Conservation (phyloP, 2,329 filamentous ascomycete genomes). For the Hypoxylon rubiginosum region DNA sequence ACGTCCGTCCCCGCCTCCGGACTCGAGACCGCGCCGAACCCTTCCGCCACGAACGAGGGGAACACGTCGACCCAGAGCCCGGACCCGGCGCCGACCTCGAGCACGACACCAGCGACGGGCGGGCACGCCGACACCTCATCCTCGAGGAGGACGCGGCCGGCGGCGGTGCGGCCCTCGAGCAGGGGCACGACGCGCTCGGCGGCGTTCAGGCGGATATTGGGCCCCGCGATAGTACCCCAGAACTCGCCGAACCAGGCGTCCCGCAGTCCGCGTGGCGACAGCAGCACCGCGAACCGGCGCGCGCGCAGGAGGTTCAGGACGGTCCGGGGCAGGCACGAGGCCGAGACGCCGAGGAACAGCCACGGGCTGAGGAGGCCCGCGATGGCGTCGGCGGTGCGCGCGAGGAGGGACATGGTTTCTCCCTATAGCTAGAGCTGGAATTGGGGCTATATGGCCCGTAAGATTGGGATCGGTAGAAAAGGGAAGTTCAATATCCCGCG, state of each 20-base stretch:
- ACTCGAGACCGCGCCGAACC: too few species aligned
- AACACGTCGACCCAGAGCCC: slow-evolving; percentile 73
- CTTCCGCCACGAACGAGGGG: slow-evolving; percentile 19
- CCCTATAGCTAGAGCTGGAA: background rate
- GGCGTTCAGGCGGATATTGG: slow-evolving; percentile 60
- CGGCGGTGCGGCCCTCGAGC: slow-evolving; percentile 62
- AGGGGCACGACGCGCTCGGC: slow-evolving; percentile 65
- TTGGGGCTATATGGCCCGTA: too few species aligned
- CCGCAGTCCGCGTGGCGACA: slow-evolving; percentile 58
- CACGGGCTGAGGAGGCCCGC: slow-evolving; percentile 62
- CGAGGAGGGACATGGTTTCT: slow-evolving; percentile 24
- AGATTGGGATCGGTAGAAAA: too few species aligned
- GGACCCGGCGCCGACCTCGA: slow-evolving; percentile 73
- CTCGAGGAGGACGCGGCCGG: slow-evolving; percentile 55
- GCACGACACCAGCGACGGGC: slow-evolving; percentile 64
- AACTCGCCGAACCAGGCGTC: slow-evolving; percentile 72
- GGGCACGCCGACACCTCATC: slow-evolving; percentile 50
- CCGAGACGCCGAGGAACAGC: slow-evolving; percentile 64
- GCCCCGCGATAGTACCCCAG: slow-evolving; percentile 68
- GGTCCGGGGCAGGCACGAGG: slow-evolving; percentile 65
- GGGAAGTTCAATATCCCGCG: background rate
- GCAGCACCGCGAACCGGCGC: slow-evolving; percentile 54
- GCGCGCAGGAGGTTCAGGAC: slow-evolving; percentile 58
- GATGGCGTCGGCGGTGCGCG: slow-evolving; percentile 46
- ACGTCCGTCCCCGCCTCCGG: background rate